Evolutionary conservation across 2,329 filamentous ascomycete species (phyloP).

Genomic region (Cladophialophora exuberans): DNA sequence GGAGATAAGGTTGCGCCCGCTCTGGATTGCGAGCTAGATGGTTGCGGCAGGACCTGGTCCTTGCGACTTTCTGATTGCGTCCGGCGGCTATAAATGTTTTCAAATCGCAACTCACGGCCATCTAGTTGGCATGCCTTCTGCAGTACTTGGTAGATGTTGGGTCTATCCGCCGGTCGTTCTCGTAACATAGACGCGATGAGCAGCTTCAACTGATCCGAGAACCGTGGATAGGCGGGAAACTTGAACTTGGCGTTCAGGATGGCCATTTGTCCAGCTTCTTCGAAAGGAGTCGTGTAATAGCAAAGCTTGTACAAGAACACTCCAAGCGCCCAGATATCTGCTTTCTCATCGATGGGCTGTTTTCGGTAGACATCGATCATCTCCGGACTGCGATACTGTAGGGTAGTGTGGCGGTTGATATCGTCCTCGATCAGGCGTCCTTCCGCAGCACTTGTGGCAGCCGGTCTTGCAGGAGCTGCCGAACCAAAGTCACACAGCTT

Average conservation of each 20-base stretch:
- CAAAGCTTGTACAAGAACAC: constrained; percentile 97
- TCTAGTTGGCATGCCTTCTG: constrained; percentile 87
- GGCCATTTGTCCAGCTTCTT: constrained; percentile 95
- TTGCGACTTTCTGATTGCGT: constrained; percentile 66
- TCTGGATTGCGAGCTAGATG: constrained; percentile 61
- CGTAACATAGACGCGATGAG: constrained; percentile 91
- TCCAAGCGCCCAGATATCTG: constrained; percentile 95
- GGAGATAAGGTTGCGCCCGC: constrained; percentile 82
- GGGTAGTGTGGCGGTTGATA: constrained; percentile 92
- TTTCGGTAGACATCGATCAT: constrained; percentile 99
- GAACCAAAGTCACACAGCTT: constrained; percentile 99
- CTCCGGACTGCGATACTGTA: constrained; percentile 96
- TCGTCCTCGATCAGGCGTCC: constrained; percentile 94
- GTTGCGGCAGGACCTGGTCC: constrained; percentile 63
- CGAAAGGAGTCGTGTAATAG: constrained; percentile 98
- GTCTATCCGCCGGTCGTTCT: constrained; percentile 76
- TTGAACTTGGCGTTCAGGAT: constrained; percentile 95
- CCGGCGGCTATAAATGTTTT: constrained; percentile 76
- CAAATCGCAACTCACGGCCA: constrained; percentile 80
- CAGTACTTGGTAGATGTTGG: constrained; percentile 93
- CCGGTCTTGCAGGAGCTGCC: constrained; percentile 78
- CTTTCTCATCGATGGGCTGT: constrained; percentile 96
- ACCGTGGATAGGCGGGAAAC: constrained; percentile 83
- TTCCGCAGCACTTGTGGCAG: constrained; percentile 83
- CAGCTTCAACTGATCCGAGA: constrained; percentile 86